phyloP scores from a whole-genome alignment of 2,329 filamentous ascomycete species.

The Xylaria arbuscula region DNA sequence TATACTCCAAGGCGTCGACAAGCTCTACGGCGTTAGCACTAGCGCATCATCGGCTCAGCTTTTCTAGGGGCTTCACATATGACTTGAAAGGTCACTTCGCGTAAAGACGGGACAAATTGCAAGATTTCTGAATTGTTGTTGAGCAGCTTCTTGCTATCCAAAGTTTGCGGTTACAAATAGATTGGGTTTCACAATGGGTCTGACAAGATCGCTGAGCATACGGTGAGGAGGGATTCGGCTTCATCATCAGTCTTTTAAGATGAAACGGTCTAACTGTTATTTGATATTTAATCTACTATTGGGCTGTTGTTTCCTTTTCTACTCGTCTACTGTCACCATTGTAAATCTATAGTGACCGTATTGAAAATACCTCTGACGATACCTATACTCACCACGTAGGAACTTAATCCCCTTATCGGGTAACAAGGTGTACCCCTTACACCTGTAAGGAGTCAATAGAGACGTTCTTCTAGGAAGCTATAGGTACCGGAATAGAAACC shows the following conservation, averaged over 20 bases:
- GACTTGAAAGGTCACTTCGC: background rate
- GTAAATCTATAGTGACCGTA: background rate
- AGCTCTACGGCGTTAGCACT: constrained; percentile 16
- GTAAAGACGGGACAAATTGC: background rate
- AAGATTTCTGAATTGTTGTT: background rate
- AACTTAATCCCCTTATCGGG: background rate
- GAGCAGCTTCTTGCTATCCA: background rate
- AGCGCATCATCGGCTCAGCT: constrained; percentile 24
- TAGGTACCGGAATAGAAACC: background rate
- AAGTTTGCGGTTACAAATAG: background rate
- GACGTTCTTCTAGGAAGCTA: background rate
- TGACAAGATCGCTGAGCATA: background rate
- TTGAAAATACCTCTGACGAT: background rate
- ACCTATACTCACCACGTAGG: background rate
- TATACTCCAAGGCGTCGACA: constrained; percentile 18
- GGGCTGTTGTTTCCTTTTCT: background rate
- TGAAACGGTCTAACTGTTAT: background rate
- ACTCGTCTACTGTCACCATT: background rate
- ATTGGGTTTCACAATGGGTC: background rate
- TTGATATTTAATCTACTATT: background rate
- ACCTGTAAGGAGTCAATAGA: background rate
- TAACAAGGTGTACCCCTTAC: background rate
- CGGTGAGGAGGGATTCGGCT: background rate
- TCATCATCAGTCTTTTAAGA: background rate
- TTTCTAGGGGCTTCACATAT: constrained; percentile 8